Evolutionary conservation across 2,329 filamentous ascomycete genomes (phyloP).

Genomic region (Podosphaera xanthii): DNA sequence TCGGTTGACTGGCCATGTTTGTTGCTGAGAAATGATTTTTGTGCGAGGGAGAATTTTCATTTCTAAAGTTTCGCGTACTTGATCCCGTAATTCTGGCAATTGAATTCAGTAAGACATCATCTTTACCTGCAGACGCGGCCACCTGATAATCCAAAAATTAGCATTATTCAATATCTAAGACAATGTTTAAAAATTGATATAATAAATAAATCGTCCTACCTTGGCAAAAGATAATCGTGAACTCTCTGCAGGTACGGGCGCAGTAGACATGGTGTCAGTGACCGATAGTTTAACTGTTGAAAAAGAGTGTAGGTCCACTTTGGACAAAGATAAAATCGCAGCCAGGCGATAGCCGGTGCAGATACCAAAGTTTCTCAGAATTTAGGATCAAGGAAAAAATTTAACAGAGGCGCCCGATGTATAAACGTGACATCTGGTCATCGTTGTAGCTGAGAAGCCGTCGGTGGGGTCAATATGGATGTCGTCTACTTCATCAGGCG

Average conservation of each 20-base stretch:
- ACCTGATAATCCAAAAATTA: slow-evolving; percentile 19
- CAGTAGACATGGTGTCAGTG: slow-evolving; percentile 15
- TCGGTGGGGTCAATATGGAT: slow-evolving; percentile 4
- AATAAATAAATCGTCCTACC: slow-evolving; percentile 22
- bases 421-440: slow-evolving; percentile 17
- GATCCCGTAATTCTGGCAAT: slow-evolving; percentile 13
- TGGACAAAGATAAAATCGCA: slow-evolving; percentile 15
- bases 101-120: slow-evolving; percentile 15
- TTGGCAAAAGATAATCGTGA: slow-evolving; percentile 54
- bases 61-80: slow-evolving; percentile 13
- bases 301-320: slow-evolving; percentile 15
- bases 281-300: slow-evolving; percentile 6
- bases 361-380: slow-evolving; percentile 5
- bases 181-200: background rate
- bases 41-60: slow-evolving; percentile 9
- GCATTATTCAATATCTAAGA: background rate
- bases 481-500: background rate
- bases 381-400: slow-evolving; percentile 16
- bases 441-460: slow-evolving; percentile 15
- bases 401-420: slow-evolving; percentile 16
- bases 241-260: slow-evolving; percentile 23
- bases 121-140: slow-evolving; percentile 24
- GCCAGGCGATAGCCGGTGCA: slow-evolving; percentile 12
- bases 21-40: slow-evolving; percentile 3
- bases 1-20: slow-evolving; percentile 3